Percentiles rank a stretch among this genome's conserved stretches.
phyloP scores from a whole-genome alignment of 345 rosid species.

The Kernera saxatilis region DNA sequence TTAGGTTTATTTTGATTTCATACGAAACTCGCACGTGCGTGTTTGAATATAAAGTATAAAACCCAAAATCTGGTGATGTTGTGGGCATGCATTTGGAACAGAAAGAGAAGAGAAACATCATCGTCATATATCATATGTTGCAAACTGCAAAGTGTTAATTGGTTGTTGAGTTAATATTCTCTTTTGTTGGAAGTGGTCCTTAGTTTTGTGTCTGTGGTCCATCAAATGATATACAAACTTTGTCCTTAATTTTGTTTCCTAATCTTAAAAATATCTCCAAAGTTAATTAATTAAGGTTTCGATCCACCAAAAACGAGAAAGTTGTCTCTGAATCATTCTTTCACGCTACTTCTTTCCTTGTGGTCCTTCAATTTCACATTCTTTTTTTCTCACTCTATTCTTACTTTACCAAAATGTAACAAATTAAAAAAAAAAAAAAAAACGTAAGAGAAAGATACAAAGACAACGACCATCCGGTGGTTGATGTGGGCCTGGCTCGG shows the following conservation, averaged over 20 bases:
- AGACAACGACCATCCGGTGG: background rate
- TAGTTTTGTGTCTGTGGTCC: slow-evolving; percentile 32
- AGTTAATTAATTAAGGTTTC: slow-evolving; percentile 22
- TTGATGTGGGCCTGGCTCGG: slow-evolving; percentile 13
- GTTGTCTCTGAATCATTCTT: slow-evolving; percentile 14
- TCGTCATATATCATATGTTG: slow-evolving; percentile 20
- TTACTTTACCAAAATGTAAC: background rate
- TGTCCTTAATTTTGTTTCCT: slow-evolving; percentile 23
- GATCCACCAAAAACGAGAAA: slow-evolving; percentile 12
- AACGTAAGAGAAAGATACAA: background rate
- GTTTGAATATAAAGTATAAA: slow-evolving; percentile 5
- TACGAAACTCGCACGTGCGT: slow-evolving; percentile 7
- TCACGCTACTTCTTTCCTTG: slow-evolving; percentile 1
- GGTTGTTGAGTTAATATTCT: slow-evolving; percentile 29
- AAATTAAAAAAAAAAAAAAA: background rate
- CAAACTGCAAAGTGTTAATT: slow-evolving; percentile 26
- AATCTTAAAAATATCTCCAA: slow-evolving; percentile 18
- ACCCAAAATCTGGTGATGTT: slow-evolving; percentile 13
- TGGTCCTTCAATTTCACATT: slow-evolving; percentile 9
- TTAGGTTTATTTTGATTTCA: background rate
- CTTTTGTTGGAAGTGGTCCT: slow-evolving; percentile 34
- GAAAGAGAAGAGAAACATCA: slow-evolving; percentile 23
- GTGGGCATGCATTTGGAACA: slow-evolving; percentile 24
- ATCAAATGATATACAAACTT: slow-evolving; percentile 8
- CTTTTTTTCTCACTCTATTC: background rate